Evolutionary conservation across 495 filamentous ascomycete species (phyloP).

Genomic region (Hyaloscypha variabilis): DNA sequence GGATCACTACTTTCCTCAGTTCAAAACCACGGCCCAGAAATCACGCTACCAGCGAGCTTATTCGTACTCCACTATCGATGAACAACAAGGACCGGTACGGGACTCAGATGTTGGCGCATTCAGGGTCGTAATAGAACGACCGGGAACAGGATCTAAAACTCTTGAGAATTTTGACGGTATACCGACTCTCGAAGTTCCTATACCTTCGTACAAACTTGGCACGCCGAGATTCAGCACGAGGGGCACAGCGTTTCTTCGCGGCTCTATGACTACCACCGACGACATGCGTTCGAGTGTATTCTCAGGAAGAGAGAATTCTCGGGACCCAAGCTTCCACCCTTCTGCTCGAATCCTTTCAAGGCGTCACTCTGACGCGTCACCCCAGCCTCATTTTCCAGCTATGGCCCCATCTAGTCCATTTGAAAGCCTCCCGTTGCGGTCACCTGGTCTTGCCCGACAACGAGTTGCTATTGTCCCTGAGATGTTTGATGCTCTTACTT

Average conservation of each 20-base stretch:
- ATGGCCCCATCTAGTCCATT: conserved; percentile 21
- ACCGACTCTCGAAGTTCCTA: conserved; percentile 73
- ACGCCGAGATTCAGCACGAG: conserved; percentile 78
- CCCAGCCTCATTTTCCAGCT: conserved; percentile 32
- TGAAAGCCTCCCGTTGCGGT: conserved; percentile 6
- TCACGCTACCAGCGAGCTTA: conserved; percentile 51
- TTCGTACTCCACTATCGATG: conserved; percentile 66
- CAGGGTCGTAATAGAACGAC: conserved; percentile 83
- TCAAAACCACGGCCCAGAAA: conserved; percentile 16
- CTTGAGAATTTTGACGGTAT: conserved; percentile 54
- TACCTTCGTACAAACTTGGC: conserved; percentile 85
- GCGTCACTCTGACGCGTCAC: conserved; percentile 43
- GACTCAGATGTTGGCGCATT: conserved; percentile 67
- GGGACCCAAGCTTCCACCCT: conserved; percentile 31
- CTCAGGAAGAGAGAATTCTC: conserved; percentile 21
- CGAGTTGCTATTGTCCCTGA: conserved; percentile 46
- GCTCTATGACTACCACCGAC: conserved; percentile 64
- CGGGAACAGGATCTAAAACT: conserved; percentile 67
- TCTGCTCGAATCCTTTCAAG: conserved; percentile 39
- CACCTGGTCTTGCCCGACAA: conserved; percentile 20
- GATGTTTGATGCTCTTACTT: conserved; percentile 82
- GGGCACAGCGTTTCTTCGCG: conserved; percentile 80
- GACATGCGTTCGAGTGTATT: conserved; percentile 39
- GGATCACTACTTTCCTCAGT: conserved; percentile 35
- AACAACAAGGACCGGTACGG: conserved; percentile 45